phyloP scores from a whole-genome alignment of 441 rosid genomes.

The Oxalis stricta region DNA sequence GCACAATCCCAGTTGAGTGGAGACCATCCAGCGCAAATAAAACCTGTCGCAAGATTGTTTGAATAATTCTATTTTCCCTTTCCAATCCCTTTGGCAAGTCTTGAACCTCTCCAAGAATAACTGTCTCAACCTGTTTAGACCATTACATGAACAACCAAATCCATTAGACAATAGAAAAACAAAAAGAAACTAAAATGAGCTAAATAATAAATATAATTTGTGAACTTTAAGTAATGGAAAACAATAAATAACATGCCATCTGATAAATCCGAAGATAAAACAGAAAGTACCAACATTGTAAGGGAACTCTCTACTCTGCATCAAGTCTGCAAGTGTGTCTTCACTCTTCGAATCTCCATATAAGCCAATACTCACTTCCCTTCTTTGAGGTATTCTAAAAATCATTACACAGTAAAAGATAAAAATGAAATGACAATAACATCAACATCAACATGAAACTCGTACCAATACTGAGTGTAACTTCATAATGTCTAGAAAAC shows the following conservation, averaged over 20 bases:
- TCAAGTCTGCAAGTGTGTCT: slow-evolving; percentile 61
- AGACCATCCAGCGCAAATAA: slow-evolving; percentile 91
- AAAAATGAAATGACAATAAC: slow-evolving; percentile 1
- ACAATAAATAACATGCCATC: no score
- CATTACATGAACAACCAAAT: slow-evolving; percentile 11
- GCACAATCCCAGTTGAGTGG: slow-evolving; percentile 92
- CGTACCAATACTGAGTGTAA: slow-evolving; percentile 2
- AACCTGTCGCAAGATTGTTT: slow-evolving; percentile 74
- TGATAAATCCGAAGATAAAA: slow-evolving; percentile 3
- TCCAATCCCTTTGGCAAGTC: slow-evolving; percentile 67
- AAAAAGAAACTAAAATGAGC: no score
- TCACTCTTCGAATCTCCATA: slow-evolving; percentile 84
- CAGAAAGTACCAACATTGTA: slow-evolving; percentile 57
- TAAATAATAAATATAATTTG: no score
- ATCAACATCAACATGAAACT: background rate
- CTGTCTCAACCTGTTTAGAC: slow-evolving; percentile 79
- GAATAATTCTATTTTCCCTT: slow-evolving; percentile 75
- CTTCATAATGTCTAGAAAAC: slow-evolving; percentile 8
- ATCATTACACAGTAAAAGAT: slow-evolving; percentile 11
- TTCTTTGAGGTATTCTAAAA: slow-evolving; percentile 67
- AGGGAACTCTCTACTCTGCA: slow-evolving; percentile 81
- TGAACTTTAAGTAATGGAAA: no score
- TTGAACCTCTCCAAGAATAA: slow-evolving; percentile 69
- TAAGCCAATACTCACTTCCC: slow-evolving; percentile 72
- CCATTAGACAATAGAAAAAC: no score